phyloP scores from a whole-genome alignment of 805 yeast genomes.

The Starmera quercuum region DNA sequence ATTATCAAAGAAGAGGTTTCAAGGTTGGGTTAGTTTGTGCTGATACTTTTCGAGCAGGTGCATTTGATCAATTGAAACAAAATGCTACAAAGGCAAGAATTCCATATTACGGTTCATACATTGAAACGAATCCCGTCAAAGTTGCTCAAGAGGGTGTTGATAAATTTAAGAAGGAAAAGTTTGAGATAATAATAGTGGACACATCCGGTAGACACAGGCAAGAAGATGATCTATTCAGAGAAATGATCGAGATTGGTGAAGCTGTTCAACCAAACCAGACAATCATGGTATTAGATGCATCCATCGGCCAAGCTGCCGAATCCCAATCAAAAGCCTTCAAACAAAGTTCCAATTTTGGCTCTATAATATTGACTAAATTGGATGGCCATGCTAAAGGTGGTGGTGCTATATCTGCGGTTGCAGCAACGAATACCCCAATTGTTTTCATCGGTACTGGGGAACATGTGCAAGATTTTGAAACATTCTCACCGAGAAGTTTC shows the following conservation, averaged over 20 bases:
- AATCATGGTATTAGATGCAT: conserved; percentile 94
- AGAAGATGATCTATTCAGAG: conserved; percentile 83
- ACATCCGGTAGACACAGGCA: conserved; percentile 98
- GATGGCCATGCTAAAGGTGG: conserved; percentile 99
- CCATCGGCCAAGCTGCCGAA: conserved; percentile 98
- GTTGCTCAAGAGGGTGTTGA: conserved; percentile 90
- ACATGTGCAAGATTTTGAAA: conserved; percentile 87
- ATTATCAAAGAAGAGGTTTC: conserved; percentile 87
- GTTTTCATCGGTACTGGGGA: conserved; percentile 98
- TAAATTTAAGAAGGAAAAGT: conserved; percentile 82
- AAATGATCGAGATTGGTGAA: conserved; percentile 88
- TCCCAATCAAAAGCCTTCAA: conserved; percentile 91
- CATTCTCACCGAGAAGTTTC: conserved; percentile 83
- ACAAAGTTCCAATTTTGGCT: conserved; percentile 88
- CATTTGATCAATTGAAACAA: conserved; percentile 96
- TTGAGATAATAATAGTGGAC: conserved; percentile 91
- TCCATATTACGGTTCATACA: conserved; percentile 91
- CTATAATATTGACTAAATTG: conserved; percentile 90
- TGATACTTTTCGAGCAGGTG: conserved; percentile 99
- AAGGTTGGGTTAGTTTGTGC: conserved; percentile 97
- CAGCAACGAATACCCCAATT: conserved; percentile 92
- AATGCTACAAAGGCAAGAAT: conserved; percentile 93
- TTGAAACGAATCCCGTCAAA: conserved; percentile 91
- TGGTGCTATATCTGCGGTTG: conserved; percentile 98
- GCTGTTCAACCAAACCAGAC: conserved; percentile 93